phyloP scores from a whole-genome alignment of 306 rosid genomes.

The Prunus mira region DNA sequence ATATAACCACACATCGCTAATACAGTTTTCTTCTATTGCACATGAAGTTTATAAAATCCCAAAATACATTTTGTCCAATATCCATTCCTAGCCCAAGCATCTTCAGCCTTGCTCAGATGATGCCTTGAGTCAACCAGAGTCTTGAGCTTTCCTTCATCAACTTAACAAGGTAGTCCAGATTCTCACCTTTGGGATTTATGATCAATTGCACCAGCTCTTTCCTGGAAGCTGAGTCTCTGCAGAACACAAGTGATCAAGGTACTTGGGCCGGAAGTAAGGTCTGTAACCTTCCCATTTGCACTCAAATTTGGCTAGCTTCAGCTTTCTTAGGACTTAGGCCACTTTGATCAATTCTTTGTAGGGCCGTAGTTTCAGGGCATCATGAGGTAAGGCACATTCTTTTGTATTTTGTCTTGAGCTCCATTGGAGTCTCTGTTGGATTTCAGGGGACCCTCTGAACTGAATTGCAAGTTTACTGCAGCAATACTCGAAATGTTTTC shows the following conservation, averaged over 20 bases:
- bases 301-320: no score
- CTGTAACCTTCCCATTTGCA: no score
- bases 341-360: conserved; percentile 67
- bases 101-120: conserved; percentile 64
- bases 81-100: conserved; percentile 60
- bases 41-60: background rate
- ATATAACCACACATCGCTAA: background rate
- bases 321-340: conserved; percentile 5
- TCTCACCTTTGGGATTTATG: conserved; percentile 33
- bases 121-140: conserved; percentile 46
- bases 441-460: no score
- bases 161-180: conserved; percentile 41
- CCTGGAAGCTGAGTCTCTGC: conserved; percentile 55
- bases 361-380: conserved; percentile 37
- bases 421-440: no score
- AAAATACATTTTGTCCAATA: no score
- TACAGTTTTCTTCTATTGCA: background rate
- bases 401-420: no score
- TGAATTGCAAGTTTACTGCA: no score
- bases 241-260: conserved; percentile 27
- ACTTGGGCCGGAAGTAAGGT: conserved; percentile 36
- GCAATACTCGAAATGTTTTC: no score
- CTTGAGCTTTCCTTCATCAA: conserved; percentile 55
- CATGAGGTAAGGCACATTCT: background rate
- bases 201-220: conserved; percentile 48